Conservation (phyloP, 768 basidiomycete genomes). For the Leucocoprinus sp. region DNA sequence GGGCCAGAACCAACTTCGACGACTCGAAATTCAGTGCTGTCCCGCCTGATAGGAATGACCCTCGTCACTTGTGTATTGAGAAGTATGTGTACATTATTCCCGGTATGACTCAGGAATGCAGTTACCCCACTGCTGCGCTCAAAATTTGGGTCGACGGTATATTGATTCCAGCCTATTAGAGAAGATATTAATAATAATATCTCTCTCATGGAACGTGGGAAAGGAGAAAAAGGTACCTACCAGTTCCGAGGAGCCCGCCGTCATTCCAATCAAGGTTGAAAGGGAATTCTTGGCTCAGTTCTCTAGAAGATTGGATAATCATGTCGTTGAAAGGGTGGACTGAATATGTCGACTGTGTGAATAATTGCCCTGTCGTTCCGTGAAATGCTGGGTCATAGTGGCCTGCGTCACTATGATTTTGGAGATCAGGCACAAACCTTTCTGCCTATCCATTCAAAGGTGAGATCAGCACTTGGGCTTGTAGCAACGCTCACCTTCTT, state of each 20-base stretch:
- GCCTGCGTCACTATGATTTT: slow-evolving; percentile 7
- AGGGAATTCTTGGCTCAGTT: slow-evolving; percentile 8
- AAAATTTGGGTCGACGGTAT: slow-evolving; percentile 8
- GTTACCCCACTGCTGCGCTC: slow-evolving; percentile 13
- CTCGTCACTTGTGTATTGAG: slow-evolving; percentile 11
- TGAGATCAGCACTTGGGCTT: background rate
- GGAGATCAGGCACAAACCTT: background rate
- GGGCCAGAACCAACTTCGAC: slow-evolving; percentile 9
- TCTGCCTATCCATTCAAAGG: background rate
- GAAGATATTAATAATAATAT: background rate
- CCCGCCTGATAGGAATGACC: background rate
- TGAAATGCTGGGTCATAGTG: slow-evolving; percentile 11
- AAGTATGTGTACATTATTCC: slow-evolving; percentile 10
- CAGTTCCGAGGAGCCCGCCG: slow-evolving; percentile 9
- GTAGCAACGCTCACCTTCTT: slow-evolving; percentile 13
- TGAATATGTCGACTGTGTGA: background rate
- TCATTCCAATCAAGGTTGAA: slow-evolving; percentile 12
- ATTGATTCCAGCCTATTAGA: slow-evolving; percentile 7
- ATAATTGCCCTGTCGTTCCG: slow-evolving; percentile 7
- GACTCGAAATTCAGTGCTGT: slow-evolving; percentile 8
- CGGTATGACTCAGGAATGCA: slow-evolving; percentile 7
- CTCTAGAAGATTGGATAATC: background rate
- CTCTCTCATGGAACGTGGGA: background rate
- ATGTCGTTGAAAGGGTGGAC: slow-evolving; percentile 8
- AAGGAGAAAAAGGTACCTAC: background rate